phyloP scores from a whole-genome alignment of 75 land plant genomes.

The Pinus tabuliformis region DNA sequence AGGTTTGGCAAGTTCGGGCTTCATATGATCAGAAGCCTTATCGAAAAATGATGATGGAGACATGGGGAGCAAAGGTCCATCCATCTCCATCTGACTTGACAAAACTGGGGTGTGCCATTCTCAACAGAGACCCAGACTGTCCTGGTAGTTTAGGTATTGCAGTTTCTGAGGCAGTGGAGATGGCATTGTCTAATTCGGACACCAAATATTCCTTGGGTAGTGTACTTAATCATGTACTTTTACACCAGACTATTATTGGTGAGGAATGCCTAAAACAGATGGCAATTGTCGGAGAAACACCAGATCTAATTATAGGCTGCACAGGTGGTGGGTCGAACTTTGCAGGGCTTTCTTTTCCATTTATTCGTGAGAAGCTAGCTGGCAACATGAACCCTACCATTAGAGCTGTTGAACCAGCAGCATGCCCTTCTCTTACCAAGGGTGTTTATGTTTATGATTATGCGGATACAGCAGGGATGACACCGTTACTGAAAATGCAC shows the following conservation, averaged over 20 bases:
- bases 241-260: constrained; percentile 93
- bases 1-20: constrained; percentile 99
- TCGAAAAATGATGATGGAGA: constrained; percentile 87
- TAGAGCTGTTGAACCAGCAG: constrained; percentile 89
- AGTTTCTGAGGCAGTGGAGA: constrained; percentile 90
- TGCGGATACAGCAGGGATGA: constrained; percentile 87
- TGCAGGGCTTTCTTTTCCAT: constrained; percentile 81
- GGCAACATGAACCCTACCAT: constrained; percentile 78
- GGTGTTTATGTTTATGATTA: constrained; percentile 90
- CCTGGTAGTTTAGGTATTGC: constrained; percentile 95
- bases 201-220: constrained; percentile 94
- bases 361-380: constrained; percentile 77
- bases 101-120: constrained; percentile 56
- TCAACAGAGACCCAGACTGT: constrained; percentile 51
- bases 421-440: constrained; percentile 88
- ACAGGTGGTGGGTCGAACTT: constrained; percentile 98
- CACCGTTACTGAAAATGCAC: constrained; percentile 96
- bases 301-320: constrained; percentile 86
- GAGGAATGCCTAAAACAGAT: constrained; percentile 85
- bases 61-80: constrained; percentile 95
- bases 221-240: constrained; percentile 87
- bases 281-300: constrained; percentile 71
- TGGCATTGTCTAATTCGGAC: constrained; percentile 60
- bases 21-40: constrained; percentile 95
- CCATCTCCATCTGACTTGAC: constrained; percentile 80